Evolutionary conservation across 306 rosid species (phyloP).

Genomic region (Vachellia pachyceras): DNA sequence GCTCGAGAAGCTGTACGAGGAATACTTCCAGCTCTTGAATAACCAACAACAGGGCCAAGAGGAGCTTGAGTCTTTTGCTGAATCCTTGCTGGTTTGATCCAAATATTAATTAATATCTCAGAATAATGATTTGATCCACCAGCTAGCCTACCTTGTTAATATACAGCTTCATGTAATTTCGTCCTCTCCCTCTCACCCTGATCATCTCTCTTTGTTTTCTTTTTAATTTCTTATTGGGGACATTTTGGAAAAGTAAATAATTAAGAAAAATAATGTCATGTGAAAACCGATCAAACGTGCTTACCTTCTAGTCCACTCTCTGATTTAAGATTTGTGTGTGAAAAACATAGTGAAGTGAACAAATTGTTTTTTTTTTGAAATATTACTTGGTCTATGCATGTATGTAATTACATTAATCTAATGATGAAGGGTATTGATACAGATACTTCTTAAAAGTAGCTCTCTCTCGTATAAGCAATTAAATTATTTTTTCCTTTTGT

Average conservation of each 20-base stretch:
- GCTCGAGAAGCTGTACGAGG: slow-evolving; percentile 68
- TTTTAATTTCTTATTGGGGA: too few relatives aligned
- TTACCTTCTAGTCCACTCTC: neutral
- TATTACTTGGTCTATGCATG: too few relatives aligned
- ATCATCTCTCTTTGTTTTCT: too few relatives aligned
- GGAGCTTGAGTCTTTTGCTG: slow-evolving; percentile 62
- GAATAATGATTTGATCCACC: neutral
- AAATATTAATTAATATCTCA: neutral
- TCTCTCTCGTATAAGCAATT: neutral
- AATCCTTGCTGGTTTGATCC: slow-evolving; percentile 54
- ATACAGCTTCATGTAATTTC: too few relatives aligned
- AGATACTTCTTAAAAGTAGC: neutral
- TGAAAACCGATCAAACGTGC: neutral
- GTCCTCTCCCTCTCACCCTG: too few relatives aligned
- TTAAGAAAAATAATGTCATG: neutral
- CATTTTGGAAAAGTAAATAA: neutral
- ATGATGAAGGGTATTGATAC: neutral
- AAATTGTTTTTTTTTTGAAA: neutral
- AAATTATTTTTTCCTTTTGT: neutral
- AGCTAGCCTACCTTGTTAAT: too few relatives aligned
- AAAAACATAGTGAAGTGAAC: neutral
- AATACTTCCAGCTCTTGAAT: slow-evolving; percentile 65
- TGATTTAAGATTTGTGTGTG: neutral
- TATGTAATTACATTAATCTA: neutral
- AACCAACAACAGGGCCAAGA: slow-evolving; percentile 42